These are phyloP conservation scores for Cicer chorassanicum DNA, from an alignment of 306 rosid species.

Conservation along the genomic window DNA sequence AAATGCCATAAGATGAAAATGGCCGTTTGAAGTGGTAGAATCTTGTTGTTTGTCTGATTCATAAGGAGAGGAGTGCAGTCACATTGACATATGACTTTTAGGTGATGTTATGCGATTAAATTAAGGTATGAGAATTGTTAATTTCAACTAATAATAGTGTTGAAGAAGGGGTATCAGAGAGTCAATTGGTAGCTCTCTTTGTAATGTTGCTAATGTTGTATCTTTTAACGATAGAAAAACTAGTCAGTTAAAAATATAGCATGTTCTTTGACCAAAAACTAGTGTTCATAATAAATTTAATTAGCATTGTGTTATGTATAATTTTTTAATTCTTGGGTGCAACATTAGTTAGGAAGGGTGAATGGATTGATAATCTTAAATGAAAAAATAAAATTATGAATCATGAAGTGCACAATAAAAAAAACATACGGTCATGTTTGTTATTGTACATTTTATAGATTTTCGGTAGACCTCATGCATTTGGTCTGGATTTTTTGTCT, in stretches of 20 bases:
- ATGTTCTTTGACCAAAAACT: neutral
- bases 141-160: neutral
- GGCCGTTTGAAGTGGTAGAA: neutral
- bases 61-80: neutral
- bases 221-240: neutral
- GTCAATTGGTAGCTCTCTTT: neutral
- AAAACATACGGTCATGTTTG: too few species aligned
- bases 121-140: neutral
- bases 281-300: neutral
- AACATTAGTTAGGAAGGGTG: neutral
- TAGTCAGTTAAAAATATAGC: neutral
- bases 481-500: too few species aligned
- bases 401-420: too few species aligned
- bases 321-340: neutral
- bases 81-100: conserved; percentile 2
- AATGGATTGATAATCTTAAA: neutral
- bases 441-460: too few species aligned
- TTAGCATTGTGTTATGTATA: neutral
- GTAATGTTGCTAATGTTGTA: neutral
- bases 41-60: neutral
- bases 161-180: neutral
- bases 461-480: too few species aligned
- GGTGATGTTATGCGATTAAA: neutral
- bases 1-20: neutral
- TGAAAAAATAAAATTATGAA: too few species aligned